Percentiles rank a stretch among this genome's conserved stretches.
Evolutionary conservation across 768 basidiomycete genomes (phyloP).

Genomic region (Suillus subluteus): DNA sequence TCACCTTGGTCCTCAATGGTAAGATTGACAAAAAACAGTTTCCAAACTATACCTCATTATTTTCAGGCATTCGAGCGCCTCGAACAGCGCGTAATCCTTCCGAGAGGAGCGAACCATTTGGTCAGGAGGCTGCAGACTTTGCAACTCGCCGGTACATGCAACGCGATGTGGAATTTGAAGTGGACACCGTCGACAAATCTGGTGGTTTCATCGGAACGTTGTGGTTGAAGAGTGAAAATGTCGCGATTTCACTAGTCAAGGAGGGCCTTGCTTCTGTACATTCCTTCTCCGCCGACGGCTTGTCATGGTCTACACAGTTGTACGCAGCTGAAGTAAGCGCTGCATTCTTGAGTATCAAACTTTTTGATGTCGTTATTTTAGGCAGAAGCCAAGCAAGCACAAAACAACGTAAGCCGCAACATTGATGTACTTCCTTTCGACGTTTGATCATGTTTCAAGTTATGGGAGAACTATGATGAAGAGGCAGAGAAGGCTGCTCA

Average conservation of each 20-base stretch:
- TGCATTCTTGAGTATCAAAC: neutral
- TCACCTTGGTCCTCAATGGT: slow-evolving; percentile 93
- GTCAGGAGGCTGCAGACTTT: slow-evolving; percentile 81
- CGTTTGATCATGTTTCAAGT: slow-evolving; percentile 44
- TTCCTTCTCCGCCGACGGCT: slow-evolving; percentile 80
- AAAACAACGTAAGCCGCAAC: slow-evolving; percentile 66
- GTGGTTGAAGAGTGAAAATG: slow-evolving; percentile 85
- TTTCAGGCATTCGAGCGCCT: slow-evolving; percentile 84
- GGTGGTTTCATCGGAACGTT: slow-evolving; percentile 94
- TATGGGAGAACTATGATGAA: slow-evolving; percentile 87
- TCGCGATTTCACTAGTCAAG: slow-evolving; percentile 76
- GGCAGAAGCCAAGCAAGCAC: slow-evolving; percentile 81
- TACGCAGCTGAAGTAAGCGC: slow-evolving; percentile 77
- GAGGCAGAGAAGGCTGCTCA: slow-evolving; percentile 63
- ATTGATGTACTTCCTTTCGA: slow-evolving; percentile 3
- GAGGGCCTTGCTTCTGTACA: slow-evolving; percentile 92
- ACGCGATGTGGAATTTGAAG: slow-evolving; percentile 91
- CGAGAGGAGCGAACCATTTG: slow-evolving; percentile 91
- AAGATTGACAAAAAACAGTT: slow-evolving; percentile 14
- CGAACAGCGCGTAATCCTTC: slow-evolving; percentile 77
- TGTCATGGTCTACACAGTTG: slow-evolving; percentile 80
- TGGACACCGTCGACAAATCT: slow-evolving; percentile 89
- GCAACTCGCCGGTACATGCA: slow-evolving; percentile 85
- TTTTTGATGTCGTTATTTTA: slow-evolving; percentile 30
- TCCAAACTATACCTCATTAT: slow-evolving; percentile 13